These are phyloP conservation scores for Lablab purpureus DNA, from an alignment of 306 rosid genomes.

Conservation along the genomic window DNA sequence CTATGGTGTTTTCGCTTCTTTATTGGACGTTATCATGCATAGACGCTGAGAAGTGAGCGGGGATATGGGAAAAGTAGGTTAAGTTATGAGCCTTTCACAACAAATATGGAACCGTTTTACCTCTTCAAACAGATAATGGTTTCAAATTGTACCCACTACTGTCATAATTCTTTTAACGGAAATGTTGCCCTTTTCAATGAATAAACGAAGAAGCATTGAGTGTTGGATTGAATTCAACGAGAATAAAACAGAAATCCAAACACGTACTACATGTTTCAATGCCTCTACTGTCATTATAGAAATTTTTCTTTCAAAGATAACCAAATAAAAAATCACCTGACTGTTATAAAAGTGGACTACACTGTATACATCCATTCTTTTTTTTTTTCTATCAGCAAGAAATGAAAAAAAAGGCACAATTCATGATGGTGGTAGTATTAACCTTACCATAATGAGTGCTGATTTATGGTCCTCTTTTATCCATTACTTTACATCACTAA, in stretches of 20 bases:
- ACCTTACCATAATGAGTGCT: background rate
- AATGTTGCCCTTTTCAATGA: too few species aligned
- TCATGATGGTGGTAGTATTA: background rate
- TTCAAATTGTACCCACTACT: background rate
- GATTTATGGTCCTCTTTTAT: background rate
- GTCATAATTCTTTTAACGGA: background rate
- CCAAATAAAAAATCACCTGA: background rate
- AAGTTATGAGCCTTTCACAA: background rate
- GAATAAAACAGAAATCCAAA: too few species aligned
- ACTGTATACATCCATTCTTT: too few species aligned
- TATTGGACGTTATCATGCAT: background rate
- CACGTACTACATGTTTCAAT: too few species aligned
- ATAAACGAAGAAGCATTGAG: too few species aligned
- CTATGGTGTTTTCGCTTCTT: background rate
- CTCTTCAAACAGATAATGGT: background rate
- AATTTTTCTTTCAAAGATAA: background rate
- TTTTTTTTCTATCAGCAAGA: too few species aligned
- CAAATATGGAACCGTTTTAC: background rate
- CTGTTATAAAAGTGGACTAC: too few species aligned
- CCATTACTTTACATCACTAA: background rate
- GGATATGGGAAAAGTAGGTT: too few species aligned
- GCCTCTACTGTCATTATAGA: background rate
- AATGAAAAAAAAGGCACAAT: too few species aligned
- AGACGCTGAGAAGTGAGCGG: background rate
- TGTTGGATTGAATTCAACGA: too few species aligned